Evolutionary conservation across 768 basidiomycete genomes (phyloP).

Genomic region (Hysterangium stoloniferum): DNA sequence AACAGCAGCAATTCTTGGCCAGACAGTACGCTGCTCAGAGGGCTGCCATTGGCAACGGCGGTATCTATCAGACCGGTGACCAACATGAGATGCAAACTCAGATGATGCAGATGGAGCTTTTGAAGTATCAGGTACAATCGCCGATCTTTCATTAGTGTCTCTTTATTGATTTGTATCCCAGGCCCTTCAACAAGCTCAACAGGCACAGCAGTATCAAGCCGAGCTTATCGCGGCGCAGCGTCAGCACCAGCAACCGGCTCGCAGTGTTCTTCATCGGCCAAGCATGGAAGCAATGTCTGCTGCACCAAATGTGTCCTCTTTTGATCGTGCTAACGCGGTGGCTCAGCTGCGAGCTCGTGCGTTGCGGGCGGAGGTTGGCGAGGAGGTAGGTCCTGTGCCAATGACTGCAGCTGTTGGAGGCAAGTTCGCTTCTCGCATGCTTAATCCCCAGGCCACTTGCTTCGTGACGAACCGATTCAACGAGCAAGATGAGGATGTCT

Average conservation of each 20-base stretch:
- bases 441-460: constrained; percentile 33
- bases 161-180: constrained; percentile 22
- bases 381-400: constrained; percentile 47
- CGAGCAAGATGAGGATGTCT: constrained; percentile 26
- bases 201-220: constrained; percentile 71
- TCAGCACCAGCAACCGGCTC: constrained; percentile 36
- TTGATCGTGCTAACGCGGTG: constrained; percentile 53
- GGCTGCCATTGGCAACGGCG: constrained; percentile 20
- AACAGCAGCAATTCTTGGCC: constrained; percentile 33
- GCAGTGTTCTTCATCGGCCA: constrained; percentile 38
- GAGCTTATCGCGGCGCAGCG: constrained; percentile 56
- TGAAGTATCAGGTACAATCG: constrained; percentile 63
- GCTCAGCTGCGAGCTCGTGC: constrained; percentile 55
- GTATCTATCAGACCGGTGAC: constrained; percentile 44
- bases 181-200: constrained; percentile 37
- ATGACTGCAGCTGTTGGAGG: constrained; percentile 79
- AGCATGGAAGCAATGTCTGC: constrained; percentile 63
- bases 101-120: constrained; percentile 76
- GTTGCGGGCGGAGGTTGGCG: constrained; percentile 49
- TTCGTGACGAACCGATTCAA: constrained; percentile 25
- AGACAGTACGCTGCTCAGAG: constrained; percentile 14
- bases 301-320: constrained; percentile 54
- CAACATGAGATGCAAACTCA: constrained; percentile 36
- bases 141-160: background rate
- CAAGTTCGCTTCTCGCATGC: constrained; percentile 60